phyloP scores from a whole-genome alignment of 2,329 filamentous ascomycete genomes.

The Pyrenochaeta sp. region DNA sequence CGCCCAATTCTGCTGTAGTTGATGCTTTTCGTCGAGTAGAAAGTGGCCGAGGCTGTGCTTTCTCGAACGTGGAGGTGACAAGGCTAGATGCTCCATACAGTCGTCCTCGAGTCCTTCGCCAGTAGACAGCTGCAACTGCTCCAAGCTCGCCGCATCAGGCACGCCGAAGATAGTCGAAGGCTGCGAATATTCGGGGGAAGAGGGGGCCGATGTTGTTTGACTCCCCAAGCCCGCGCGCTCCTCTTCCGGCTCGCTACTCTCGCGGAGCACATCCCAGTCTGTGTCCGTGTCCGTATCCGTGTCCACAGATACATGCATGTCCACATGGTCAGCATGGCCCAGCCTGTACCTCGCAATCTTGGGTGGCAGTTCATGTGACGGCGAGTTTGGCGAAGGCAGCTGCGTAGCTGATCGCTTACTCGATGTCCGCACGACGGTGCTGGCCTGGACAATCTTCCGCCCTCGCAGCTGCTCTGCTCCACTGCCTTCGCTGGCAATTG shows the following conservation, averaged over 20 bases:
- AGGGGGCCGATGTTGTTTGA: slow-evolving; percentile 29
- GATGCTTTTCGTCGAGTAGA: slow-evolving; percentile 18
- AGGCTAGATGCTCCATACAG: slow-evolving; percentile 39
- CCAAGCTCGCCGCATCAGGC: slow-evolving; percentile 30
- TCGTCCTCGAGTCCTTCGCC: slow-evolving; percentile 29
- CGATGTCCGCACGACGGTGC: slow-evolving; percentile 38
- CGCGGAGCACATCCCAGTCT: slow-evolving; percentile 24
- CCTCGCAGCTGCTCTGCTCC: slow-evolving; percentile 31
- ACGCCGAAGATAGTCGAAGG: slow-evolving; percentile 24
- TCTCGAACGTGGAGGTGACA: slow-evolving; percentile 33
- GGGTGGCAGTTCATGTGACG: slow-evolving; percentile 43
- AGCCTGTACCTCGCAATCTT: slow-evolving; percentile 44
- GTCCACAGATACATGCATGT: slow-evolving; percentile 26
- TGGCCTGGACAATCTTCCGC: slow-evolving; percentile 37
- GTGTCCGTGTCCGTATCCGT: slow-evolving; percentile 27
- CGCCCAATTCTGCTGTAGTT: slow-evolving; percentile 31
- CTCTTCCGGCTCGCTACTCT: slow-evolving; percentile 26
- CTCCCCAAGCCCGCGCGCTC: slow-evolving; percentile 23
- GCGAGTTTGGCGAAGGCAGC: slow-evolving; percentile 47
- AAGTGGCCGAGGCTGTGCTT: slow-evolving; percentile 32
- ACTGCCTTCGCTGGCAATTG: slow-evolving; percentile 20
- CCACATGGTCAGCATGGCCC: slow-evolving; percentile 23
- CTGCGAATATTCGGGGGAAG: slow-evolving; percentile 30
- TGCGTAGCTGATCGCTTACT: slow-evolving; percentile 49
- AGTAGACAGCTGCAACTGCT: slow-evolving; percentile 27